Base-by-base conservation (phyloP, 106 monocot genomes). In the Phalaenopsis equestris region DNA sequence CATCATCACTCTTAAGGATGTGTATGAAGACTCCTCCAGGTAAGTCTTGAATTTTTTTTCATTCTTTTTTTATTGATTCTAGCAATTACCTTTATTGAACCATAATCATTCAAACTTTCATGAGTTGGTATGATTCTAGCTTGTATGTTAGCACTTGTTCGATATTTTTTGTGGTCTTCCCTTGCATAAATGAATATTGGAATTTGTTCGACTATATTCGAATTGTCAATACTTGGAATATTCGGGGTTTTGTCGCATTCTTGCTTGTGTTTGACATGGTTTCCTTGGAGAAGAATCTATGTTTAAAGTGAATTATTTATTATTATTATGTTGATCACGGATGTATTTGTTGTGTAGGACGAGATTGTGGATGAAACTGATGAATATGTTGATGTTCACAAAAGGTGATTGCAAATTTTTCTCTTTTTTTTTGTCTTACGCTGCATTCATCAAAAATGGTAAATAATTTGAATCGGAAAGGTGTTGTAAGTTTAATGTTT, bases 311-410 rank as follows among this genome's bases (percentile, higher is more conserved):
- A 3, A 30, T 9, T 21, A 47, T 49, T 76, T 23, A 52, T 21
- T 76, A 10, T 6, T 52, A 47, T 23, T 76, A 49, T 15, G 30
- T 18, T 49, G 76, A 76, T 76, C 49, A 76, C 52, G 49, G 46
- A 14, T 76, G 30, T 3, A 76, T 49, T 30, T 76, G 17, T 52
- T 70, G 41, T 89, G 57, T 86, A 98, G 98, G 98, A 98, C 82
- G 98, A 98, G 83, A 98, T 99, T 80, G 93, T 99, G 3, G 99
- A 99, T 73, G 99, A 99, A 80, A 99, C 99, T 10, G 99, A 99
- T 81, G 95, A 99, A 81, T 99, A 91, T 85, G 99, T 99, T 78
- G 99, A 95, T 82, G 99, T 99, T 64, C 99, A 99, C 72, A 95
- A 92, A 84, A 95, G 93, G 99, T 99, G 84, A n/a, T 73, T 37